phyloP scores from a whole-genome alignment of 78 protist species.

The Emiliania huxleyi region DNA sequence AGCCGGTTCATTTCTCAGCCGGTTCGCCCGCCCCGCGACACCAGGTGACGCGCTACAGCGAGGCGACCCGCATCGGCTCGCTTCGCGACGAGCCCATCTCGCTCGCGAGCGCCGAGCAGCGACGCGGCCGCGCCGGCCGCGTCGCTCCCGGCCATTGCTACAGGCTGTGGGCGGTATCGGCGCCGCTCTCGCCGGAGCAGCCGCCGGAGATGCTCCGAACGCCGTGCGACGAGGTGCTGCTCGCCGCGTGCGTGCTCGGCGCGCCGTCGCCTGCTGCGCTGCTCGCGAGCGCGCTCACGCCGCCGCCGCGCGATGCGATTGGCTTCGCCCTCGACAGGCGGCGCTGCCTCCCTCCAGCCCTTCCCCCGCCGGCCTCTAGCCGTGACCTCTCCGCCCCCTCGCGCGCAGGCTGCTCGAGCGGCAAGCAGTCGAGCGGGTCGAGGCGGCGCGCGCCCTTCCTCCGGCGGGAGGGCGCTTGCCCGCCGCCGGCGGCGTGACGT shows the following conservation, averaged over 20 bases:
- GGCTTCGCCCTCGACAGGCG: too few relatives aligned
- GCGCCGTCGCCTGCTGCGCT: background rate
- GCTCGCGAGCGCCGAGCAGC: slow-evolving; percentile 80
- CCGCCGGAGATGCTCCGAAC: slow-evolving; percentile 82
- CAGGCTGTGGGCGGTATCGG: slow-evolving; percentile 55
- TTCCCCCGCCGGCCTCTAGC: background rate
- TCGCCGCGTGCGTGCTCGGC: background rate
- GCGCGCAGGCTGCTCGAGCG: background rate
- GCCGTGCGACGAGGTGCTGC: slow-evolving; percentile 81
- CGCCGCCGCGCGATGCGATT: background rate
- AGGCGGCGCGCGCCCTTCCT: background rate
- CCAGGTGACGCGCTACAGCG: too few relatives aligned
- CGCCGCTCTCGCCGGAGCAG: background rate
- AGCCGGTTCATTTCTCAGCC: too few relatives aligned
- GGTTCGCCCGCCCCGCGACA: too few relatives aligned
- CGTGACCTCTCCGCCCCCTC: slow-evolving; percentile 38
- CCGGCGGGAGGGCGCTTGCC: background rate
- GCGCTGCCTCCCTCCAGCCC: too few relatives aligned
- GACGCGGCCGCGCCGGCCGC: slow-evolving; percentile 95
- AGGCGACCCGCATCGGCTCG: slow-evolving; percentile 25
- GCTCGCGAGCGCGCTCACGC: background rate
- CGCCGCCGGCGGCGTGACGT: background rate
- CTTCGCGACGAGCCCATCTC: slow-evolving; percentile 56
- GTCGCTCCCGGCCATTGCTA: slow-evolving; percentile 72
- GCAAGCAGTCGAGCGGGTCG: slow-evolving; percentile 10